phyloP scores from a whole-genome alignment of 2,329 filamentous ascomycete species.

The Aureobasidium sp. region DNA sequence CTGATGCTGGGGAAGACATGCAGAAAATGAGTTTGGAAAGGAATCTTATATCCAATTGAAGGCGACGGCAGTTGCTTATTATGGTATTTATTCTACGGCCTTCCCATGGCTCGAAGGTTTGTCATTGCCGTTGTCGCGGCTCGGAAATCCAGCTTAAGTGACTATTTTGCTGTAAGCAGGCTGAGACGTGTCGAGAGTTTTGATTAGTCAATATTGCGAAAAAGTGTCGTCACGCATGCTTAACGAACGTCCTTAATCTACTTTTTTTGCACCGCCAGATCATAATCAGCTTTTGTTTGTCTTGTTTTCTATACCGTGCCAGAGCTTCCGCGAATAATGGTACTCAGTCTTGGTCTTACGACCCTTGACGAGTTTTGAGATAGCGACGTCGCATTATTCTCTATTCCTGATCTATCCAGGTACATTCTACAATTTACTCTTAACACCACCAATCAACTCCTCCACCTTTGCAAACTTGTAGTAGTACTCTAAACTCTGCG shows the following conservation, averaged over 20 bases:
- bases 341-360: neutral
- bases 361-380: too few species aligned
- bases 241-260: neutral
- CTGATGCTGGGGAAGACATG: constrained; percentile 19
- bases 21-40: neutral
- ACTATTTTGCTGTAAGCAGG: neutral
- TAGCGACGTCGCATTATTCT: too few species aligned
- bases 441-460: constrained; percentile 42
- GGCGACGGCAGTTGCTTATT: neutral
- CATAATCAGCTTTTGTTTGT: neutral
- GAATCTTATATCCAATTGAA: neutral
- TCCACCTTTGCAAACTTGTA: constrained; percentile 72
- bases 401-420: too few species aligned
- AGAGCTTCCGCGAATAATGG: neutral
- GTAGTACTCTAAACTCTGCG: constrained; percentile 67
- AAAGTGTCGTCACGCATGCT: neutral
- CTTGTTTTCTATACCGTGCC: neutral
- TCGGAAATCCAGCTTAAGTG: constrained; percentile 3
- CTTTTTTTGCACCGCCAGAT: neutral
- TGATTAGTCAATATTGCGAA: neutral
- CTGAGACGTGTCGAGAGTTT: neutral
- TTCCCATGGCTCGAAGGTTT: neutral
- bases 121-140: constrained; percentile 2
- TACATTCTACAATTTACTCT: constrained; percentile 42
- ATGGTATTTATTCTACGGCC: constrained; percentile 6